phyloP scores from a whole-genome alignment of 164 flowering plant genomes.

The Stephania yunnanensis region DNA sequence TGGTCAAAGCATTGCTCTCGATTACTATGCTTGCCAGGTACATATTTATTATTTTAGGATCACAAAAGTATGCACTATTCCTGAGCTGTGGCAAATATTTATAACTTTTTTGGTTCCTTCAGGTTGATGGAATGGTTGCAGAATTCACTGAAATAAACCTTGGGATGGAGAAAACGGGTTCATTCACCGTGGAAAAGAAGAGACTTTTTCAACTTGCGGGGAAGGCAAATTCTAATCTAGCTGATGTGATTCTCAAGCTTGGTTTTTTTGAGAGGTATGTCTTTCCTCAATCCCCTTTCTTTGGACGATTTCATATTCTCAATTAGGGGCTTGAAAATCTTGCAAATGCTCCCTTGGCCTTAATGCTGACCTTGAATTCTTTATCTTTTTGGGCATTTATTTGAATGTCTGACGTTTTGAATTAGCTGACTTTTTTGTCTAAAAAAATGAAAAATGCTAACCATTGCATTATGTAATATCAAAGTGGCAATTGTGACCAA shows the following conservation, averaged over 20 bases:
- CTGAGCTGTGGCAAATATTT: background rate
- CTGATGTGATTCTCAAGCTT: conserved; percentile 92
- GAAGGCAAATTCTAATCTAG: conserved; percentile 92
- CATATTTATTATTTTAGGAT: background rate
- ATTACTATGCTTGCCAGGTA: conserved; percentile 95
- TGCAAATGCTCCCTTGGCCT: background rate
- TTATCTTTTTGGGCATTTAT: background rate
- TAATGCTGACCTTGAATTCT: background rate
- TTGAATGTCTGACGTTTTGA: background rate
- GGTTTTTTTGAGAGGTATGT: conserved; percentile 46
- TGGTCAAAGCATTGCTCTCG: conserved; percentile 97
- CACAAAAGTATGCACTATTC: background rate
- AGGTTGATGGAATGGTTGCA: conserved; percentile 99
- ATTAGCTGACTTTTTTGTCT: no score
- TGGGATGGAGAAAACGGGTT: conserved; percentile 92
- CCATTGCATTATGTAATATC: background rate
- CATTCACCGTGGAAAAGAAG: conserved; percentile 84
- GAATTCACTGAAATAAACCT: conserved; percentile 95
- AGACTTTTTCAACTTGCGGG: conserved; percentile 90
- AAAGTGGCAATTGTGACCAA: background rate
- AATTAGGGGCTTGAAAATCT: background rate
- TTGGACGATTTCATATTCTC: no score
- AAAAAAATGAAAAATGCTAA: background rate
- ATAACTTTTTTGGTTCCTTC: conserved; percentile 10
- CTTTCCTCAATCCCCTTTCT: background rate